Conservation (phyloP, 2,329 filamentous ascomycete species). For the Pestalotiopsis sp. region DNA sequence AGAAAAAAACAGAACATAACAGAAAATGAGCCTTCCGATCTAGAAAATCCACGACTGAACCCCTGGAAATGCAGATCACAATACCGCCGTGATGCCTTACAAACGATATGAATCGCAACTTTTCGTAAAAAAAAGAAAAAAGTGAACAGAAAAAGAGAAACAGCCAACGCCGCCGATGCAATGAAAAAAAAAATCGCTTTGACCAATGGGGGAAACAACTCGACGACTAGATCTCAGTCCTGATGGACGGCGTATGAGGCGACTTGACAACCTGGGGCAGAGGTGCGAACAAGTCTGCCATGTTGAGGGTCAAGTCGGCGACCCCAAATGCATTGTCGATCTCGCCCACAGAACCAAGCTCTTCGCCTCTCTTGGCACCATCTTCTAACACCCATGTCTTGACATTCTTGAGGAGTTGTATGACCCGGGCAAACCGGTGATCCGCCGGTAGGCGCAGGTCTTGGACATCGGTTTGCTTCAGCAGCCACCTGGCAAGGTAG, state of each 20-base stretch:
- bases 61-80: constrained; percentile 38
- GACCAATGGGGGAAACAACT: constrained; percentile 19
- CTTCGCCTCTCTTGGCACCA: constrained; percentile 66
- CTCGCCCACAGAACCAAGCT: constrained; percentile 68
- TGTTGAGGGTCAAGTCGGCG: constrained; percentile 68
- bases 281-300: constrained; percentile 73
- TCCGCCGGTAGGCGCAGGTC: constrained; percentile 62
- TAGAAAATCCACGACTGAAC: constrained; percentile 32
- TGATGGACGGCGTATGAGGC: constrained; percentile 44
- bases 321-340: constrained; percentile 70
- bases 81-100: constrained; percentile 36
- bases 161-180: constrained; percentile 33
- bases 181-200: constrained; percentile 1
- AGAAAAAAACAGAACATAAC: background rate
- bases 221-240: constrained; percentile 38
- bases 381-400: constrained; percentile 65
- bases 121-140: constrained; percentile 21
- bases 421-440: constrained; percentile 61
- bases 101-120: constrained; percentile 31
- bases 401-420: constrained; percentile 63
- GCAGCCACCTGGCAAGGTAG: constrained; percentile 69
- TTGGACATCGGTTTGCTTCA: constrained; percentile 58
- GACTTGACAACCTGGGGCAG: constrained; percentile 47
- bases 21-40: constrained; percentile 29
- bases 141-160: constrained; percentile 21